These are phyloP conservation scores for Brassica carinata DNA, from an alignment of 345 rosid species.

Conservation along the genomic window DNA sequence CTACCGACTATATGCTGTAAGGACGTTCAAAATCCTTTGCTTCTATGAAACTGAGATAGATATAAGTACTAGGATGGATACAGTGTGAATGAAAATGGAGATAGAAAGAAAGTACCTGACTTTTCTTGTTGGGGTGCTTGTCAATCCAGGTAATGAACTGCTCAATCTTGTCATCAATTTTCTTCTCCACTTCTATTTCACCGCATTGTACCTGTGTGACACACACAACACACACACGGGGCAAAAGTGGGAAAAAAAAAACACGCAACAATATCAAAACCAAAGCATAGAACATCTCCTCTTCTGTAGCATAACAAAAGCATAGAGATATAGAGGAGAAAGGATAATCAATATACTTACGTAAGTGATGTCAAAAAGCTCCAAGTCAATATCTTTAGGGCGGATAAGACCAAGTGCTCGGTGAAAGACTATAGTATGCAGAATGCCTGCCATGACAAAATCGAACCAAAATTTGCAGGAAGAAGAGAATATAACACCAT, in stretches of 20 bases:
- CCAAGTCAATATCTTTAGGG: conserved; percentile 92
- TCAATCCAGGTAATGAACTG: conserved; percentile 87
- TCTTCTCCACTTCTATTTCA: conserved; percentile 81
- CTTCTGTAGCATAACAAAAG: not conserved
- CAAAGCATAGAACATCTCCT: not conserved
- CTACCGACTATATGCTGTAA: not conserved
- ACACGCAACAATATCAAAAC: not conserved
- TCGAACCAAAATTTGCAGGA: not conserved
- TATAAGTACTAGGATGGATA: not conserved
- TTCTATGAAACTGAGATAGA: not conserved
- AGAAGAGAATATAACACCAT: not conserved
- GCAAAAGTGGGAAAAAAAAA: not conserved
- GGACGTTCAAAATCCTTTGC: not conserved
- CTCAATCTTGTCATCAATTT: conserved; percentile 92
- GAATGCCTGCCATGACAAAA: conserved; percentile 53
- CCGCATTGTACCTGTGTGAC: conserved; percentile 80
- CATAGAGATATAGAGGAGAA: conserved; percentile 2
- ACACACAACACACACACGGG: not conserved
- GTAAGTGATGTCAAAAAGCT: conserved; percentile 83
- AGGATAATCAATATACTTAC: conserved; percentile 50
- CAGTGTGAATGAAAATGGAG: not conserved
- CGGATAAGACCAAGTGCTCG: conserved; percentile 91
- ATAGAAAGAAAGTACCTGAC: conserved; percentile 54
- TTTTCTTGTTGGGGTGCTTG: conserved; percentile 94
- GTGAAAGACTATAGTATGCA: conserved; percentile 89